Percentiles rank a stretch among this genome's conserved stretches.
Conservation (phyloP, 192 early-diverging fungal species). For the Allomyces macrogynus region DNA sequence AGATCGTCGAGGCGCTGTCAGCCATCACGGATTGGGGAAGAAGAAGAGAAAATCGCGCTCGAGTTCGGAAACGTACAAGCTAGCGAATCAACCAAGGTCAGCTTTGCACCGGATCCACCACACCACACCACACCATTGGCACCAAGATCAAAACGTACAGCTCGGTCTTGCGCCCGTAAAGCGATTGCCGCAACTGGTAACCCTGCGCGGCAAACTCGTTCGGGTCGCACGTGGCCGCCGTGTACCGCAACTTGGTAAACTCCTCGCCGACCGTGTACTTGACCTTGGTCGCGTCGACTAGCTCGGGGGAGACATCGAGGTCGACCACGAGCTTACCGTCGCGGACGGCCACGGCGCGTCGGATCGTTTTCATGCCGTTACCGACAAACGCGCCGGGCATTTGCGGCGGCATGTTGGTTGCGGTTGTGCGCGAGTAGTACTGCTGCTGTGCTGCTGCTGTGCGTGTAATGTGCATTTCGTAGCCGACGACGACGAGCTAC, state of each 20-base stretch:
- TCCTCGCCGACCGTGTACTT: conserved; percentile 42
- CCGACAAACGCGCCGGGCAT: not conserved
- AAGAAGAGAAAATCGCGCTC: too few relatives aligned
- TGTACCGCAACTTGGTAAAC: conserved; percentile 66
- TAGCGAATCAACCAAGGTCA: too few relatives aligned
- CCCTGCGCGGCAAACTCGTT: conserved; percentile 34
- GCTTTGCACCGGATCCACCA: too few relatives aligned
- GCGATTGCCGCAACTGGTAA: conserved; percentile 44
- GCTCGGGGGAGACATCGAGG: not conserved
- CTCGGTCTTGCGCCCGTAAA: conserved; percentile 58
- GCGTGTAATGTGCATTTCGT: not conserved
- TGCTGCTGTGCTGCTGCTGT: not conserved
- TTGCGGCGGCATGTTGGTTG: not conserved
- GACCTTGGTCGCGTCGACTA: conserved; percentile 5
- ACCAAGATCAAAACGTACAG: conserved; percentile 28
- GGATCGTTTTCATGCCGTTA: not conserved
- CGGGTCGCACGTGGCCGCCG: conserved; percentile 45
- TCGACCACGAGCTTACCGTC: not conserved
- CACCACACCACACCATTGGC: too few relatives aligned
- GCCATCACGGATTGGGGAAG: too few relatives aligned
- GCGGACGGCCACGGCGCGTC: not conserved
- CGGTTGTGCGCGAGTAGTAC: not conserved
- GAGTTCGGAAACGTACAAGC: too few relatives aligned
- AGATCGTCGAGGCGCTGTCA: too few relatives aligned
- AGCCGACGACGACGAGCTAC: too few relatives aligned